Evolutionary conservation across 176 grass and related monocot genomes (phyloP).

Genomic region (Hyparrhenia diplandra): DNA sequence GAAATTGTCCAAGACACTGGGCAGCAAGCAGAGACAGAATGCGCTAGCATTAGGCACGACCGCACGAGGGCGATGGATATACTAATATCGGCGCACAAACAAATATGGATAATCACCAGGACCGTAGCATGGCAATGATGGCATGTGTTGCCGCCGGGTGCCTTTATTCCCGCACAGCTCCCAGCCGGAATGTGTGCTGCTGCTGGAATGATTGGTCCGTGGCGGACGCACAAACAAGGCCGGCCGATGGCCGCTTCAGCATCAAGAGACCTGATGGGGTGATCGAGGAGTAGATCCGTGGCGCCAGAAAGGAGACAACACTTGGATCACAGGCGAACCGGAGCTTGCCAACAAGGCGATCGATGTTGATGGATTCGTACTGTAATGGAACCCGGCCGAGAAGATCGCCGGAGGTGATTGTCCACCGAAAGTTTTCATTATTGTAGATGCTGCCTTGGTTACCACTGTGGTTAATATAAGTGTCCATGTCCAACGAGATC

Average conservation of each 20-base stretch:
- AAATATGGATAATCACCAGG: neutral
- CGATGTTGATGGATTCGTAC: neutral
- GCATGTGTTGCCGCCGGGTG: neutral
- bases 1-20: neutral
- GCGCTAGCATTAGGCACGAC: too few species aligned
- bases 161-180: too few species aligned
- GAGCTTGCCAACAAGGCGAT: neutral
- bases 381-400: neutral
- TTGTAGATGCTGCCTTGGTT: too few species aligned
- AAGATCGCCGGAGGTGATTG: neutral
- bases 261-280: too few species aligned
- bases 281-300: neutral
- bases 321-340: neutral
- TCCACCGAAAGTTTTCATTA: conserved; percentile 31
- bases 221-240: neutral
- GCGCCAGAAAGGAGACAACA: neutral
- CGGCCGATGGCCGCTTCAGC: neutral
- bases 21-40: neutral
- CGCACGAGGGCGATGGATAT: neutral
- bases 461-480: too few species aligned
- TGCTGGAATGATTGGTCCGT: too few species aligned
- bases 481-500: too few species aligned
- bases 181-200: too few species aligned
- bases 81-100: neutral
- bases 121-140: too few species aligned